Conservation (phyloP, 2,329 filamentous ascomycete species). For the Phialemoniopsis sp. region DNA sequence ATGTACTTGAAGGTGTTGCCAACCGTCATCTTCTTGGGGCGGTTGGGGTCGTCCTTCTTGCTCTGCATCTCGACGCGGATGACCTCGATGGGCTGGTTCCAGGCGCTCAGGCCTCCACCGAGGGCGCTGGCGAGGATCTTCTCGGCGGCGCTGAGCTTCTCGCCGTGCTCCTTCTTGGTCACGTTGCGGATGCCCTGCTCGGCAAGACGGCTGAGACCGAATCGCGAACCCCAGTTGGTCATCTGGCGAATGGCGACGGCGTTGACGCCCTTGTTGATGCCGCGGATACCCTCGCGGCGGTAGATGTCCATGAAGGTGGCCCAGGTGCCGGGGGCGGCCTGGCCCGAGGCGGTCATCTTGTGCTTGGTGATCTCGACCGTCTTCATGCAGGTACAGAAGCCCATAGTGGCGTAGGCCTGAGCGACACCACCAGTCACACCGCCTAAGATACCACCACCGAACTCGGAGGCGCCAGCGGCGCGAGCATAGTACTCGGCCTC, state of each 20-base stretch:
- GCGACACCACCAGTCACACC: slow-evolving; percentile 93
- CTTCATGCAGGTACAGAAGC: slow-evolving; percentile 99
- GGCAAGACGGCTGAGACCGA: slow-evolving; percentile 87
- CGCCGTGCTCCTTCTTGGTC: slow-evolving; percentile 73
- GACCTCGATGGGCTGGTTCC: slow-evolving; percentile 99
- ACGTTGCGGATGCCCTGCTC: slow-evolving; percentile 79
- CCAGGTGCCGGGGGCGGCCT: slow-evolving; percentile 86
- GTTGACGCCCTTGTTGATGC: slow-evolving; percentile 98
- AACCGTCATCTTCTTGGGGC: slow-evolving; percentile 98
- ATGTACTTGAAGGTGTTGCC: slow-evolving; percentile 84
- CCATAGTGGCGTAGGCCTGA: slow-evolving; percentile 99
- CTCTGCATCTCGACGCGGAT: slow-evolving; percentile 99
- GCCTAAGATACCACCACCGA: slow-evolving; percentile 82
- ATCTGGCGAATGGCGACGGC: slow-evolving; percentile 98
- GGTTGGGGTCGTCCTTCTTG: slow-evolving; percentile 96
- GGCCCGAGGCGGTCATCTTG: slow-evolving; percentile 81
- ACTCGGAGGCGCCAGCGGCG: slow-evolving; percentile 76
- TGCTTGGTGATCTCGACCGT: slow-evolving; percentile 99
- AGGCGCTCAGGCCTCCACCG: slow-evolving; percentile 91
- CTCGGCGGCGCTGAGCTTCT: slow-evolving; percentile 76
- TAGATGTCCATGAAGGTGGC: slow-evolving; percentile 97
- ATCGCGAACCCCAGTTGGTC: slow-evolving; percentile 98
- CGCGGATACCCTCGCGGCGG: slow-evolving; percentile 84
- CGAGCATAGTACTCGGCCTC: slow-evolving; percentile 96
- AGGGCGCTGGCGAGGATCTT: slow-evolving; percentile 85